A percentile compares a stretch with the other conserved stretches of the same genome.
phyloP scores from a whole-genome alignment of 495 filamentous ascomycete species.

The Viridothelium virens region DNA sequence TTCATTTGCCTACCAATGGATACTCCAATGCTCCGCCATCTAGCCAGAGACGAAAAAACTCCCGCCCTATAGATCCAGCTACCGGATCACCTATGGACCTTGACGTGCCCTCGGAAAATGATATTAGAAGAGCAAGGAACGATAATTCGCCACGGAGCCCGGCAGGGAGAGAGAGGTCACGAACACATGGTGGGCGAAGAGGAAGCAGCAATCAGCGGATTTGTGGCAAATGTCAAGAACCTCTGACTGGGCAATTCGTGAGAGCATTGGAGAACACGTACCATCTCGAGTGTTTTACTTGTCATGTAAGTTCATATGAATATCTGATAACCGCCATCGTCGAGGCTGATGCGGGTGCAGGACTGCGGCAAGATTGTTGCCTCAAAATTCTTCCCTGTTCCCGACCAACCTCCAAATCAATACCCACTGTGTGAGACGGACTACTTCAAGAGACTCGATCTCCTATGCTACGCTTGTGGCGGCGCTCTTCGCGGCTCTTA shows the following conservation, averaged over 20 bases:
- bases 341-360: conserved; percentile 40
- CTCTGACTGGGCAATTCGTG: conserved; percentile 90
- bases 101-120: background rate
- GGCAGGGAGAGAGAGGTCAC: conserved; percentile 13
- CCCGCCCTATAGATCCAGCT: background rate
- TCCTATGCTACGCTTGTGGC: conserved; percentile 86
- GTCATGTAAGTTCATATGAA: conserved; percentile 58
- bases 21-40: background rate
- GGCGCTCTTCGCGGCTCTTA: conserved; percentile 94
- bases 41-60: conserved; percentile 5
- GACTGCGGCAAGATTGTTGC: conserved; percentile 95
- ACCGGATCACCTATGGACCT: background rate
- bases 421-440: conserved; percentile 97
- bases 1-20: conserved; percentile 1
- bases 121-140: conserved; percentile 4
- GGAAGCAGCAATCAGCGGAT: conserved; percentile 40
- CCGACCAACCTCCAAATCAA: conserved; percentile 78
- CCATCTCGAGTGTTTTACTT: conserved; percentile 97
- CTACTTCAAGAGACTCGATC: conserved; percentile 87
- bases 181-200: conserved; percentile 21
- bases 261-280: conserved; percentile 85
- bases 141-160: conserved; percentile 7
- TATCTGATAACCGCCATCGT: too few species aligned
- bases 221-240: conserved; percentile 82
- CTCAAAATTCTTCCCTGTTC: conserved; percentile 96